Evolutionary conservation across 768 basidiomycete genomes (phyloP).

Genomic region (Dacryopinax spathularia): DNA sequence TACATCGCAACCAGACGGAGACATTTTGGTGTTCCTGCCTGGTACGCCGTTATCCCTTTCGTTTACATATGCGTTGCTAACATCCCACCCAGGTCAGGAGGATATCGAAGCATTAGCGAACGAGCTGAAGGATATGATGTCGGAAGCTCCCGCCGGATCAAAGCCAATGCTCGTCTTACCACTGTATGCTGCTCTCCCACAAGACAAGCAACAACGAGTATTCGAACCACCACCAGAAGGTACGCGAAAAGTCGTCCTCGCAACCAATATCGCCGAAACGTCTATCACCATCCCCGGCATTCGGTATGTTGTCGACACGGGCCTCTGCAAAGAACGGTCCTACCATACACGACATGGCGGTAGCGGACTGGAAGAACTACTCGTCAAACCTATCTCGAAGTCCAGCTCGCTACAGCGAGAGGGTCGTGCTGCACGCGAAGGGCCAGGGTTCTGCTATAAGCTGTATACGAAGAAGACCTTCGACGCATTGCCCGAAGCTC

Average conservation of each 20-base stretch:
- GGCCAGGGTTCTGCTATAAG: constrained; percentile 75
- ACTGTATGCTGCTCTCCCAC: constrained; percentile 77
- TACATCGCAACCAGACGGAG: constrained; percentile 77
- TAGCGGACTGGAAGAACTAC: constrained; percentile 68
- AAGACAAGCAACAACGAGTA: constrained; percentile 60
- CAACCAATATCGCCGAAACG: constrained; percentile 97
- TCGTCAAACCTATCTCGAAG: constrained; percentile 71
- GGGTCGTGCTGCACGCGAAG: constrained; percentile 91
- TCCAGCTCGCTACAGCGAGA: constrained; percentile 77
- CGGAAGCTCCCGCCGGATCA: constrained; percentile 51
- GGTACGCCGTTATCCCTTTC: constrained; percentile 29
- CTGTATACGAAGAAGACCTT: constrained; percentile 80
- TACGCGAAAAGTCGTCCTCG: constrained; percentile 79
- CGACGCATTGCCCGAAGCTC: constrained; percentile 43
- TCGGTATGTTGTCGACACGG: constrained; percentile 89
- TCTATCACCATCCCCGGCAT: constrained; percentile 95
- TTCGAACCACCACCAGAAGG: constrained; percentile 53
- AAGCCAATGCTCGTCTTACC: constrained; percentile 59
- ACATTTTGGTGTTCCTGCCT: constrained; percentile 87
- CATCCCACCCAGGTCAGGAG: constrained; percentile 57
- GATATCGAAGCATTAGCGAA: constrained; percentile 83
- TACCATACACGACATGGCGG: constrained; percentile 57
- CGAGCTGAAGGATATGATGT: constrained; percentile 51
- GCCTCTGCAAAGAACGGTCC: constrained; percentile 89
- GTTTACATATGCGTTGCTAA: neutral